Conservation (phyloP, 2,329 filamentous ascomycete species). For the Pyricularia pennisetigena region DNA sequence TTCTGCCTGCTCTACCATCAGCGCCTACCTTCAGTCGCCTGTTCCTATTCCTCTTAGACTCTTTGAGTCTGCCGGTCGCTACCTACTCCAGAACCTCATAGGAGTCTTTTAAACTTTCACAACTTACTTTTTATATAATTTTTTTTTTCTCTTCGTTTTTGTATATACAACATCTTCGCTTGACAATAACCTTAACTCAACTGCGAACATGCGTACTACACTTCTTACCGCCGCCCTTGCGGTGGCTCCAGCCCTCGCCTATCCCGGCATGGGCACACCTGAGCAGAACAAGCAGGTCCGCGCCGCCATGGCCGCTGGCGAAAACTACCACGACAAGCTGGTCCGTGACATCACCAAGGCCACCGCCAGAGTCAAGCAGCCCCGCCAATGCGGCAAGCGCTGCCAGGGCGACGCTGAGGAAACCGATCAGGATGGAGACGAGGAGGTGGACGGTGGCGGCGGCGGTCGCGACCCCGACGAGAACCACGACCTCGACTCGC, state of each 20-base stretch:
- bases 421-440: background rate
- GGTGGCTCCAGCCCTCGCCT: conserved; percentile 1
- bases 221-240: background rate
- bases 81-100: background rate
- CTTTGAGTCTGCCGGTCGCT: background rate
- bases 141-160: background rate
- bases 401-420: background rate
- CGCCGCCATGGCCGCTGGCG: background rate
- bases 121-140: background rate
- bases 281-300: background rate
- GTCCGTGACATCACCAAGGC: background rate
- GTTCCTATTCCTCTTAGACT: background rate
- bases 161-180: too few species aligned
- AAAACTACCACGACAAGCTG: background rate
- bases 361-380: background rate
- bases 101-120: background rate
- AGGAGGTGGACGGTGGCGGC: background rate
- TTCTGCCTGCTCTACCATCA: background rate
- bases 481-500: conserved; percentile 2
- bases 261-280: background rate
- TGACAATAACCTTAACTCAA: background rate
- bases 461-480: background rate
- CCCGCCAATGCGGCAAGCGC: background rate
- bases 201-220: background rate
- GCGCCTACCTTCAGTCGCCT: background rate